Evolutionary conservation across 1,139 yeast species (phyloP).

Genomic region (Saccharomyces hybrid): DNA sequence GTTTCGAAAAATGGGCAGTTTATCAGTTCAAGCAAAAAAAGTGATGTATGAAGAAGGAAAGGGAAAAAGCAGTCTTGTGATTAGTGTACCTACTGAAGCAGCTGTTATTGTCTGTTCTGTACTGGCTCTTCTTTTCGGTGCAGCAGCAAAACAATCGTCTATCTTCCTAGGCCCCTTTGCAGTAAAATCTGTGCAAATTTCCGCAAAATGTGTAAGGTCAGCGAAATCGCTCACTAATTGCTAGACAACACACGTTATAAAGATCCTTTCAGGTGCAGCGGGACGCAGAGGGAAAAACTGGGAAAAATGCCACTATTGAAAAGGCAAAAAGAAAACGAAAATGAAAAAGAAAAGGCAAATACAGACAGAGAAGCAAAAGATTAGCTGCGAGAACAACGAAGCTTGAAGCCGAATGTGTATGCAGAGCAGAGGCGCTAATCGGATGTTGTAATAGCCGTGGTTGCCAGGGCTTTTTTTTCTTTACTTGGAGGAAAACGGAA

Average conservation of each 20-base stretch:
- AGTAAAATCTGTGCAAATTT: not conserved
- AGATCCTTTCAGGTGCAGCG: not conserved
- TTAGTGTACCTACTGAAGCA: not conserved
- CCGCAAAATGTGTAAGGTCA: not conserved
- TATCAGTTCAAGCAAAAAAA: not conserved
- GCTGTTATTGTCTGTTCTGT: not conserved
- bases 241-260: not conserved
- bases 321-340: not conserved
- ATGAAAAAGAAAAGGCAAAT: not conserved
- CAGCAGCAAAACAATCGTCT: not conserved
- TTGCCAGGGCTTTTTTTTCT: not conserved
- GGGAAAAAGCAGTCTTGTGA: not conserved
- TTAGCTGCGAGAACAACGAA: not conserved
- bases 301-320: not conserved
- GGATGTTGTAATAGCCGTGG: not conserved
- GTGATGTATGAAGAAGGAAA: not conserved
- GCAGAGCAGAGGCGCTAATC: not conserved
- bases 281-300: not conserved
- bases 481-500: not conserved
- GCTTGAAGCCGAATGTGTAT: not conserved
- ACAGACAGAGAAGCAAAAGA: not conserved
- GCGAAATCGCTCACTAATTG: not conserved
- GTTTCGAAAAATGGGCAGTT: not conserved
- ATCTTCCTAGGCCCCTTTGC: not conserved
- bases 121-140: not conserved